Percentiles rank a stretch among this genome's conserved stretches.
These are phyloP conservation scores for Cladobotryum mycophilum DNA, from an alignment of 2,329 filamentous ascomycete species.

Conservation along the genomic window DNA sequence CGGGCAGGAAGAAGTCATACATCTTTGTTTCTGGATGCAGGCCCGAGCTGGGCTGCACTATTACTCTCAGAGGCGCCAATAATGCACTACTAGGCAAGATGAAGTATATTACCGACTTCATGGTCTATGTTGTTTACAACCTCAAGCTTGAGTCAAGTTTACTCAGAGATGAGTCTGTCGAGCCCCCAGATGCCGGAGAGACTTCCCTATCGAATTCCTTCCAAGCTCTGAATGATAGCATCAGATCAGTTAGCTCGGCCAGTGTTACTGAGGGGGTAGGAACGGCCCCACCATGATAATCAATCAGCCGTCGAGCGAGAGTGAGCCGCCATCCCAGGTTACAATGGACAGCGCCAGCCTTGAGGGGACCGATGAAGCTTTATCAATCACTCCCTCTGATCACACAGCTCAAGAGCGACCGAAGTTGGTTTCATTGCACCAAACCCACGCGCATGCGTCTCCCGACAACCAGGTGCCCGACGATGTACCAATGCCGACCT, in stretches of 20 bases:
- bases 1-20: slow-evolving; percentile 82
- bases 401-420: slow-evolving; percentile 20
- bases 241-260: slow-evolving; percentile 27
- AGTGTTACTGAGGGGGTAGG: slow-evolving; percentile 22
- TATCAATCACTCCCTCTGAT: slow-evolving; percentile 21
- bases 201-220: slow-evolving; percentile 33
- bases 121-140: slow-evolving; percentile 99
- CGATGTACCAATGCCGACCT: slow-evolving; percentile 78
- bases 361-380: slow-evolving; percentile 22
- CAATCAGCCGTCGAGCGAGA: slow-evolving; percentile 32
- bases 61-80: slow-evolving; percentile 78
- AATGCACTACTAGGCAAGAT: slow-evolving; percentile 66
- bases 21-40: slow-evolving; percentile 90
- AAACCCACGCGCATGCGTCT: slow-evolving; percentile 37
- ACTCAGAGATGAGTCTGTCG: slow-evolving; percentile 85
- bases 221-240: slow-evolving; percentile 35
- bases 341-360: slow-evolving; percentile 24
- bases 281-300: slow-evolving; percentile 26
- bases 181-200: slow-evolving; percentile 62
- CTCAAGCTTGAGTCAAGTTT: slow-evolving; percentile 91
- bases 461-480: slow-evolving; percentile 60
- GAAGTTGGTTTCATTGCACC: slow-evolving; percentile 33
- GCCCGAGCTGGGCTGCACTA: slow-evolving; percentile 88
- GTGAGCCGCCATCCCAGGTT: slow-evolving; percentile 30
- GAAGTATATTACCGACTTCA: slow-evolving; percentile 94